phyloP scores from a whole-genome alignment of 2,329 filamentous ascomycete genomes.

The Stachybotrys chlorohalonatus region DNA sequence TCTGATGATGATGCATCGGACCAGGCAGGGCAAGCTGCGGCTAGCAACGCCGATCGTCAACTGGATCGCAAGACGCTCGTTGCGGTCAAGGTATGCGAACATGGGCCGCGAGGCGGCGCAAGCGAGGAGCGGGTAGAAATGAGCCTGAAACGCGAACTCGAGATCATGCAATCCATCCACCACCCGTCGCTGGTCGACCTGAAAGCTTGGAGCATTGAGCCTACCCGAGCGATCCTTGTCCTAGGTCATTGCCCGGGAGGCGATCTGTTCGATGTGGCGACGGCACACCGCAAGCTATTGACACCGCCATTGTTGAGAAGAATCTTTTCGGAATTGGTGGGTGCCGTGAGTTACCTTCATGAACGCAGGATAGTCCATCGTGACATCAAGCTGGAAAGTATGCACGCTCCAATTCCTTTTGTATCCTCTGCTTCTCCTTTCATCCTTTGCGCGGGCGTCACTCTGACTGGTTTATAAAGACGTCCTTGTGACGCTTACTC shows the following conservation, averaged over 20 bases:
- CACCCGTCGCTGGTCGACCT: slow-evolving; percentile 88
- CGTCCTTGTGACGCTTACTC: slow-evolving; percentile 78
- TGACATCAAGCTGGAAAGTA: slow-evolving; percentile 95
- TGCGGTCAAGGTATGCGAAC: slow-evolving; percentile 90
- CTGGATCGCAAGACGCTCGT: slow-evolving; percentile 71
- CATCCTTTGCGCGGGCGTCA: background rate
- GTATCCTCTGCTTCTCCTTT: slow-evolving; percentile 2
- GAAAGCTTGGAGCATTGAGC: slow-evolving; percentile 83
- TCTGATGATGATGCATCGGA: slow-evolving; percentile 35
- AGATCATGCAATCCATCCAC: slow-evolving; percentile 80
- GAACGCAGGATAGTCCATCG: slow-evolving; percentile 81
- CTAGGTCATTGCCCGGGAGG: slow-evolving; percentile 89
- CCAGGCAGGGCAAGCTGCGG: slow-evolving; percentile 20
- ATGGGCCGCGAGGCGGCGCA: slow-evolving; percentile 86
- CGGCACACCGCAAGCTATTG: slow-evolving; percentile 58
- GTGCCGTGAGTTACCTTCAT: slow-evolving; percentile 80
- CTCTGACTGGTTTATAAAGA: slow-evolving; percentile 42
- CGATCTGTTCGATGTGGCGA: slow-evolving; percentile 89
- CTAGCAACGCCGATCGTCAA: slow-evolving; percentile 16
- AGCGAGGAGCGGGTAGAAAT: slow-evolving; percentile 90
- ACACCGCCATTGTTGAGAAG: slow-evolving; percentile 63
- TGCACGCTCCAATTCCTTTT: slow-evolving; percentile 21
- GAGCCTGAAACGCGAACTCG: slow-evolving; percentile 86
- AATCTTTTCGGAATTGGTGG: slow-evolving; percentile 83
- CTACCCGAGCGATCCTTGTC: slow-evolving; percentile 73